Evolutionary conservation across 305 asterid genomes (phyloP).

Genomic region (Ajuga reptans): DNA sequence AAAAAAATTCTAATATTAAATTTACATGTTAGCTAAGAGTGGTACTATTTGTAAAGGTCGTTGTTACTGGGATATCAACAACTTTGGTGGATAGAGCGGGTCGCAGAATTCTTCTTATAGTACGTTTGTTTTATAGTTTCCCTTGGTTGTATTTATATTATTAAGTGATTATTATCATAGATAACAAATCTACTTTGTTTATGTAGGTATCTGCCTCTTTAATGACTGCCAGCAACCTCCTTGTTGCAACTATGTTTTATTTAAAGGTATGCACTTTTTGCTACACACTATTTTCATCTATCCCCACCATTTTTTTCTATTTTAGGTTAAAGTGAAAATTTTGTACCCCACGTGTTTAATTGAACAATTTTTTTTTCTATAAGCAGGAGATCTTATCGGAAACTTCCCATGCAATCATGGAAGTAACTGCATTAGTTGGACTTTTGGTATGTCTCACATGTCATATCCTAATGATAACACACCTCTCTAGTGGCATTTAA

Average conservation of each 20-base stretch:
- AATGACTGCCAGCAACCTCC: slow-evolving; percentile 54
- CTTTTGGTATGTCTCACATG: slow-evolving; percentile 48
- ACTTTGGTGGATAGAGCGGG: slow-evolving; percentile 67
- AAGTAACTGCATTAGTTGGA: slow-evolving; percentile 50
- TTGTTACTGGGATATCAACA: slow-evolving; percentile 60
- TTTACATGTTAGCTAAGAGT: neutral
- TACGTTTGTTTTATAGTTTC: slow-evolving; percentile 22
- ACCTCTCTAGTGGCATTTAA: neutral
- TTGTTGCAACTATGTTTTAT: slow-evolving; percentile 59
- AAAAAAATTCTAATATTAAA: neutral
- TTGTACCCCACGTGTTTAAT: neutral
- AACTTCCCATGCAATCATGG: slow-evolving; percentile 32
- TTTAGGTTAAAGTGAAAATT: neutral
- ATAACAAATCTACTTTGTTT: neutral
- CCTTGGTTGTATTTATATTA: neutral
- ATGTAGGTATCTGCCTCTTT: slow-evolving; percentile 51
- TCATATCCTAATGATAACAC: neutral
- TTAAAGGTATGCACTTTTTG: slow-evolving; percentile 40
- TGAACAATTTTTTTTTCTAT: neutral
- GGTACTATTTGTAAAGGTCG: slow-evolving; percentile 36
- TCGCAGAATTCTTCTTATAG: slow-evolving; percentile 73
- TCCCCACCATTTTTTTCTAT: too few relatives aligned
- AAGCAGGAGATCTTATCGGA: slow-evolving; percentile 49
- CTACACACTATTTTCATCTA: neutral
- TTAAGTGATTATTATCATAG: too few relatives aligned